phyloP scores from a whole-genome alignment of 2,329 filamentous ascomycete genomes.

The Talaromyces sp. region DNA sequence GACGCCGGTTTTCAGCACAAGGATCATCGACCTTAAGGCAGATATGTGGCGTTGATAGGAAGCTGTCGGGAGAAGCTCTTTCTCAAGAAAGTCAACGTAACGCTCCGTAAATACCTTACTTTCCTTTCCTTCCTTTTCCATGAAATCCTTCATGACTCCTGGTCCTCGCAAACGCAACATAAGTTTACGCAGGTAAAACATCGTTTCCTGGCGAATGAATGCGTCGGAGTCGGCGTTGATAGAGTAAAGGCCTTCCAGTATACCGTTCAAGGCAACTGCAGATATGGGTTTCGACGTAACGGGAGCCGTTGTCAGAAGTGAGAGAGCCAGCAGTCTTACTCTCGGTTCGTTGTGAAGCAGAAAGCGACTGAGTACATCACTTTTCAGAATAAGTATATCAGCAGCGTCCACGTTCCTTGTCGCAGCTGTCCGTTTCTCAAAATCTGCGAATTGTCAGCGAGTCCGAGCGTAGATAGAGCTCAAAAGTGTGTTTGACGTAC shows the following conservation, averaged over 20 bases:
- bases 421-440: slow-evolving; percentile 24
- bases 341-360: slow-evolving; percentile 53
- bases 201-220: slow-evolving; percentile 76
- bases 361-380: slow-evolving; percentile 36
- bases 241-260: slow-evolving; percentile 63
- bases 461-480: not conserved
- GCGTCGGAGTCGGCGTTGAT: slow-evolving; percentile 82
- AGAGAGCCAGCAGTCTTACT: slow-evolving; percentile 75
- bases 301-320: slow-evolving; percentile 71
- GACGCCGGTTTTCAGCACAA: slow-evolving; percentile 67
- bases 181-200: slow-evolving; percentile 70
- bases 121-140: slow-evolving; percentile 27
- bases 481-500: slow-evolving; percentile 38
- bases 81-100: slow-evolving; percentile 68
- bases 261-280: slow-evolving; percentile 55
- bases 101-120: slow-evolving; percentile 60
- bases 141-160: slow-evolving; percentile 22
- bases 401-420: slow-evolving; percentile 18
- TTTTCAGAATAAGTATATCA: slow-evolving; percentile 32
- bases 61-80: slow-evolving; percentile 72
- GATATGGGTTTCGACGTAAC: slow-evolving; percentile 72
- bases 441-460: slow-evolving; percentile 26
- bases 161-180: slow-evolving; percentile 70
- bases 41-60: slow-evolving; percentile 89
- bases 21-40: slow-evolving; percentile 65